Conservation (phyloP, 1,284 basidiomycete genomes). For the Cutaneotrichosporon daszewskae region DNA sequence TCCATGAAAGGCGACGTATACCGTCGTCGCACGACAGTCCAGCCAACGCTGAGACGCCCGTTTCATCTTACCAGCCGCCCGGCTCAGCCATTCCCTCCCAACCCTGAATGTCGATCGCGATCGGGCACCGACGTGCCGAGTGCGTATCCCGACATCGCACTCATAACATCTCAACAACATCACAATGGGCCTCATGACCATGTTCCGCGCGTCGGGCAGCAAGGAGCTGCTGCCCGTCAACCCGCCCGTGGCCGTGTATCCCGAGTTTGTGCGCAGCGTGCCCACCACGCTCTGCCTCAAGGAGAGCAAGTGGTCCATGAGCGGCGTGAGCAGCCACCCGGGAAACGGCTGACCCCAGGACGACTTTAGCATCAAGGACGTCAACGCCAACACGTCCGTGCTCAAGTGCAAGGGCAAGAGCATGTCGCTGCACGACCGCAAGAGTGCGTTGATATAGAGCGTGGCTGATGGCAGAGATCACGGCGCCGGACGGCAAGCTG, state of each 20-base stretch:
- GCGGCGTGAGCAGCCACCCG: constrained; percentile 15
- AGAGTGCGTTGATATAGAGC: constrained; percentile 23
- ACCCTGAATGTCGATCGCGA: no score
- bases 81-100: no score
- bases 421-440: constrained; percentile 36
- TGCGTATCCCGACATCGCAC: no score
- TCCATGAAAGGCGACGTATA: no score
- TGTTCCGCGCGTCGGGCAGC: constrained; percentile 26
- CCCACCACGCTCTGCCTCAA: constrained; percentile 41
- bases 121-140: no score
- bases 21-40: no score
- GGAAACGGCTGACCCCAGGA: constrained; percentile 13
- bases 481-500: constrained; percentile 31
- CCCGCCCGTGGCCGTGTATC: constrained; percentile 38
- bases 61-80: no score
- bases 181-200: constrained; percentile 21
- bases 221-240: constrained; percentile 28
- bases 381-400: constrained; percentile 30
- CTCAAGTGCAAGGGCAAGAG: constrained; percentile 32
- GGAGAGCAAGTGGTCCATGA: constrained; percentile 40
- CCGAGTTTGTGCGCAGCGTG: constrained; percentile 25
- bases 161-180: no score
- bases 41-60: no score
- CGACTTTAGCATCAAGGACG: constrained; percentile 41
- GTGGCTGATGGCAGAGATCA: constrained; percentile 27